Percentiles rank a stretch among this genome's conserved stretches.
phyloP scores from a whole-genome alignment of 306 rosid species.

The Corylus americana region DNA sequence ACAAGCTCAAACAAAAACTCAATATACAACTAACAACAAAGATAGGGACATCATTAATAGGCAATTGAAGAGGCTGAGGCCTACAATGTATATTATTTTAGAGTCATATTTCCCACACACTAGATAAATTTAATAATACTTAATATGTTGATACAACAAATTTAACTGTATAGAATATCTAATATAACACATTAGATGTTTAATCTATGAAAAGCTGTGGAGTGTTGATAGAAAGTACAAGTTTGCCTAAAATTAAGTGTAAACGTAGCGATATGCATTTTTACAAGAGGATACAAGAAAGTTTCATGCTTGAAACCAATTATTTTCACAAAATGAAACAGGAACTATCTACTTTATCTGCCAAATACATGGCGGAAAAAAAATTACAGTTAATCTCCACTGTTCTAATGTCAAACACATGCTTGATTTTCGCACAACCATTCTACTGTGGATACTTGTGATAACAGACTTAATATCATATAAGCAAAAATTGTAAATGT shows the following conservation, averaged over 20 bases:
- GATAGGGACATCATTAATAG: neutral
- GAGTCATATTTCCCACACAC: neutral
- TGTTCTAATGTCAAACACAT: neutral
- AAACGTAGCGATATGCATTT: neutral
- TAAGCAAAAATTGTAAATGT: neutral
- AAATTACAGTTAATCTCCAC: neutral
- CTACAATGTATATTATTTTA: neutral
- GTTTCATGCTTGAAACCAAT: neutral
- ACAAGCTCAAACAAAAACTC: constrained; percentile 9
- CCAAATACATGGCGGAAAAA: neutral
- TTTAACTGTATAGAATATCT: neutral
- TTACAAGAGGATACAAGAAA: neutral
- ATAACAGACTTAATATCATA: neutral
- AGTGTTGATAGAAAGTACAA: neutral
- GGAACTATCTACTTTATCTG: neutral
- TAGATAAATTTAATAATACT: neutral
- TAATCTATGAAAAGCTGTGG: neutral
- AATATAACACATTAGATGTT: neutral
- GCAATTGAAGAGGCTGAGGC: neutral
- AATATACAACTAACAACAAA: neutral
- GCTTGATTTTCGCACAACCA: neutral
- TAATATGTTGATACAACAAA: neutral
- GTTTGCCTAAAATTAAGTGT: neutral
- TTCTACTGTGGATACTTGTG: neutral
- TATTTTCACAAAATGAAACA: neutral